Percentiles rank a stretch among this genome's conserved stretches.
These are phyloP conservation scores for Pythium graminicola DNA, from an alignment of 352 stramenopile genomes.

Conservation along the genomic window DNA sequence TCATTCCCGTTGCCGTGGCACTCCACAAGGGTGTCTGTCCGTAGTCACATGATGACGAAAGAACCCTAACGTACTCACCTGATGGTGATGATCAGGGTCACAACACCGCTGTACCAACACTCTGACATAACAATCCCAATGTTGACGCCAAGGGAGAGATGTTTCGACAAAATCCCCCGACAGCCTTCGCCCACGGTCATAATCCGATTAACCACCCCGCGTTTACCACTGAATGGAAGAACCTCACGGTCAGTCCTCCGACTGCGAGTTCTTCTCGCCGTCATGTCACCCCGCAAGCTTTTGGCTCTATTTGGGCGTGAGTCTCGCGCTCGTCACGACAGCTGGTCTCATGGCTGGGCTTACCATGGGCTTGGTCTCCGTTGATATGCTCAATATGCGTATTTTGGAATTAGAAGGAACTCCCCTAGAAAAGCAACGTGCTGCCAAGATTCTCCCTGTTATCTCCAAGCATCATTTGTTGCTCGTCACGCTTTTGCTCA, in stretches of 20 bases:
- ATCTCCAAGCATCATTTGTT: conserved; percentile 89
- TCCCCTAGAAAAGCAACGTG: conserved; percentile 63
- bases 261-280: conserved; percentile 55
- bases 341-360: conserved; percentile 71
- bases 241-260: conserved; percentile 2
- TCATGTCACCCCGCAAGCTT: conserved; percentile 61
- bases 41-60: no score
- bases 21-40: no score
- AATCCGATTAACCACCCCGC: conserved; percentile 2
- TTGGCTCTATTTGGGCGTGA: conserved; percentile 47
- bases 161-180: no score
- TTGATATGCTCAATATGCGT: conserved; percentile 77
- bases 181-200: not conserved
- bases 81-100: no score
- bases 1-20: no score
- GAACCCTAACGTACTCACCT: no score
- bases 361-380: conserved; percentile 65
- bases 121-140: no score
- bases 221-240: conserved; percentile 6
- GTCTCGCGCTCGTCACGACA: conserved; percentile 39
- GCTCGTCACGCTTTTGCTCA: conserved; percentile 92
- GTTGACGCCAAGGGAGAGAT: no score
- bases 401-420: conserved; percentile 75
- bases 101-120: no score
- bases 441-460: conserved; percentile 78